phyloP scores from a whole-genome alignment of 768 basidiomycete genomes.

The Panaeolus cyanescens region DNA sequence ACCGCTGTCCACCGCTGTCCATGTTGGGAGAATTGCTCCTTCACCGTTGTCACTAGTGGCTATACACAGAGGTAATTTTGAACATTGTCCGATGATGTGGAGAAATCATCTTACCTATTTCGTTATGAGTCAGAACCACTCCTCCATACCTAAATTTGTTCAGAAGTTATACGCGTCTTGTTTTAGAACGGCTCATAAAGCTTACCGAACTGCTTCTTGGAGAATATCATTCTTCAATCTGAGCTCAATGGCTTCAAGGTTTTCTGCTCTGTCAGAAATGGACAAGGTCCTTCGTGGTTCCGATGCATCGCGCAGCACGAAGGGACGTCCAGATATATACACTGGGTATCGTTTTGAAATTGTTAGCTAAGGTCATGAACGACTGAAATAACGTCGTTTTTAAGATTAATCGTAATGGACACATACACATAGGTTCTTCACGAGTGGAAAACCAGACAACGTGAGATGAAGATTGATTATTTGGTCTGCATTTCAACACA shows the following conservation, averaged over 20 bases:
- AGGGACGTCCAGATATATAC: conserved; percentile 90
- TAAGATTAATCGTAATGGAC: neutral
- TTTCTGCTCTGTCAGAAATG: conserved; percentile 91
- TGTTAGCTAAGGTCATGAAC: neutral
- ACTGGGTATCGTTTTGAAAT: conserved; percentile 39
- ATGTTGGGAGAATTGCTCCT: conserved; percentile 86
- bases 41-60: conserved; percentile 49
- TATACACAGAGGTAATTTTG: neutral
- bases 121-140: conserved; percentile 90
- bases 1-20: conserved; percentile 84
- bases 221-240: conserved; percentile 91
- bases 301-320: conserved; percentile 86
- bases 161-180: conserved; percentile 5
- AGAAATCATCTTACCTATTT: conserved; percentile 60
- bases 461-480: conserved; percentile 60
- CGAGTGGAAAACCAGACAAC: conserved; percentile 97
- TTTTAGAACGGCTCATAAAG: neutral
- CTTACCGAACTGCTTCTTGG: conserved; percentile 64
- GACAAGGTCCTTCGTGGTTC: conserved; percentile 78
- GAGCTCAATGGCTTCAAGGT: conserved; percentile 89
- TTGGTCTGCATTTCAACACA: conserved; percentile 75
- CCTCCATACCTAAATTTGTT: conserved; percentile 71
- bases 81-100: neutral
- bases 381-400: neutral
- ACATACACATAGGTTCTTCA: conserved; percentile 90